phyloP scores from a whole-genome alignment of 495 filamentous ascomycete genomes.

The Xylona heveae region DNA sequence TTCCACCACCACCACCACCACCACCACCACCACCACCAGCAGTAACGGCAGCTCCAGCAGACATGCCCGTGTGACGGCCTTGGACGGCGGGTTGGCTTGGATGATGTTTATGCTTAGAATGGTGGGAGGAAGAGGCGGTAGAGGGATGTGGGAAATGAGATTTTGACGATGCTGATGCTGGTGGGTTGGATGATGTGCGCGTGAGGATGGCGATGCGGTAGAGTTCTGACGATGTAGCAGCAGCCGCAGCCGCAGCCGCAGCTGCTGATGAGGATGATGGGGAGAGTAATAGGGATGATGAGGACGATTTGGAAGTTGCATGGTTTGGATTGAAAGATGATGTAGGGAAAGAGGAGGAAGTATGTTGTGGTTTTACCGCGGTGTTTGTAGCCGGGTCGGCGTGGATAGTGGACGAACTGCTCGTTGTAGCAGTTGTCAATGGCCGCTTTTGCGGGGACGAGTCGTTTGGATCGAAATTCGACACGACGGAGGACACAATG shows the following conservation, averaged over 20 bases:
- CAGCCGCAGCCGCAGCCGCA: conserved; percentile 1
- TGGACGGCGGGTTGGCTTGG: conserved; percentile 8
- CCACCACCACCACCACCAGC: too few relatives aligned
- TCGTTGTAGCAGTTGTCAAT: conserved; percentile 26
- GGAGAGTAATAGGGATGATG: too few relatives aligned
- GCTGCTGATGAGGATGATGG: too few relatives aligned
- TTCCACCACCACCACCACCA: too few relatives aligned
- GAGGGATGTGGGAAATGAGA: too few relatives aligned
- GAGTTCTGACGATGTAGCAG: conserved; percentile 4
- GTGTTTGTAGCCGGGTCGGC: conserved; percentile 17
- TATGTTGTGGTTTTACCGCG: conserved; percentile 85
- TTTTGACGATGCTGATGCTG: neutral
- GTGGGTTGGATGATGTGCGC: neutral
- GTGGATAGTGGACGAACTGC: conserved; percentile 18
- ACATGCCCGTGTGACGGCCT: conserved; percentile 11
- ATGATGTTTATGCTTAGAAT: conserved; percentile 29
- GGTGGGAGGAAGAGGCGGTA: conserved; percentile 26
- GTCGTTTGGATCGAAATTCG: conserved; percentile 56
- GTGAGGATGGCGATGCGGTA: conserved; percentile 1
- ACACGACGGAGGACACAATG: conserved; percentile 80
- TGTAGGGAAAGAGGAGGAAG: conserved; percentile 29
- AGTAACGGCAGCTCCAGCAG: too few relatives aligned
- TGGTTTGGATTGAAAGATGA: too few relatives aligned
- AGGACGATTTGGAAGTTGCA: too few relatives aligned
- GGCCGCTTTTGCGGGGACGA: conserved; percentile 24